Evolutionary conservation across 2,329 filamentous ascomycete genomes (phyloP), one percentile per base, ranked within the genome.

Genomic region (Fusarium sp.): DNA sequence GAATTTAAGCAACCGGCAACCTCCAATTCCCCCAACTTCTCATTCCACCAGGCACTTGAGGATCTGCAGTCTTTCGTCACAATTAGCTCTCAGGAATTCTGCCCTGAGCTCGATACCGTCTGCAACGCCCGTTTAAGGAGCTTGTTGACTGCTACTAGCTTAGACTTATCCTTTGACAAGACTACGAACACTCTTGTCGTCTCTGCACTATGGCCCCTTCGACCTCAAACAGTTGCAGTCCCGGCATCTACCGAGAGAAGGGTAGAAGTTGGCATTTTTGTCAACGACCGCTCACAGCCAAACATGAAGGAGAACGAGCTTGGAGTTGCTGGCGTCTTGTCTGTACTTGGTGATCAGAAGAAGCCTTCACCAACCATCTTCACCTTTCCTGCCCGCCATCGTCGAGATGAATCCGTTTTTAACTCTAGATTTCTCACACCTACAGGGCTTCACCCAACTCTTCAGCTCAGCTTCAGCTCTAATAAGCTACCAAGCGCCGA

Each of bases 261-360:
- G 47, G 86, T 93, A 8, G 95, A 98, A 77, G 88, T 98, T 21
- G 95, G 95, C 18, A 86, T 98, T 41, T 82, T 98, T 59, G 88
- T 88, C 8, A 83, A 86, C 24, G 68, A 71, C 13, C 90, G 94
- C 69, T 81, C 83, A 6, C 85, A 90, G 16, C 79, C 83, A 8
- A 83, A 82, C 24, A 83, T 88, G 16, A 89, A 93, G 61, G 82
- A 88, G 0, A 88, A 94, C 77, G 93, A 97, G 69, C 80, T 97
- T 15, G 91, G 91, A 37, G 85, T 97, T 38, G 90, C 91, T 8
- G 95, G 95, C 5, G 86, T 94, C 56, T 82, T 98, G 52, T 91
- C 90, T 1, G 92, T 97, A 5, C 81, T 98, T 1, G 93, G 93
- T 23, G 88, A 94, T 74, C 88, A 94, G 73, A 84, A 85, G 38